Percentiles rank a stretch among this genome's conserved stretches.
These are phyloP conservation scores for Aspergillus costaricaensis DNA, from an alignment of 2,329 filamentous ascomycete species.

Conservation along the genomic window DNA sequence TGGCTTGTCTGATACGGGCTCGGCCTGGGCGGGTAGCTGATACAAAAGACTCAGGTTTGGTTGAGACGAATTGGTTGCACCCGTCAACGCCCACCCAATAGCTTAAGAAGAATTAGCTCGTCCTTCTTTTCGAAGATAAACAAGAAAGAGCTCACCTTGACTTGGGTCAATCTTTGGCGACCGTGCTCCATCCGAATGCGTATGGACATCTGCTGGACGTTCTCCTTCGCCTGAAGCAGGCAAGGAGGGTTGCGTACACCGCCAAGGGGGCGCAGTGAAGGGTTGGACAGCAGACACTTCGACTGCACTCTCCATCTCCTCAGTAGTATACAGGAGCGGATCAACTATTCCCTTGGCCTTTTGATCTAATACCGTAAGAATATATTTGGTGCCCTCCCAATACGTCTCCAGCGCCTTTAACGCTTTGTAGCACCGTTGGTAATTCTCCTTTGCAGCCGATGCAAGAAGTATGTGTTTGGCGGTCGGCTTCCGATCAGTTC, in stretches of 20 bases:
- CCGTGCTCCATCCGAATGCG: constrained; percentile 34
- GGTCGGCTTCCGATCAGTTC: constrained; percentile 36
- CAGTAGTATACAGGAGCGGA: constrained; percentile 63
- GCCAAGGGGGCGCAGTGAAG: constrained; percentile 56
- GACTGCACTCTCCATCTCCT: constrained; percentile 75
- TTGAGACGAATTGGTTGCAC: constrained; percentile 80
- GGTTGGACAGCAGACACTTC: constrained; percentile 56
- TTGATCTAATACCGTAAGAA: constrained; percentile 81
- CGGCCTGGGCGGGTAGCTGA: constrained; percentile 53
- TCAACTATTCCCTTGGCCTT: constrained; percentile 86
- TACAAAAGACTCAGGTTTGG: constrained; percentile 83
- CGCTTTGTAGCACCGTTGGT: constrained; percentile 82
- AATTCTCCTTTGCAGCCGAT: constrained; percentile 81
- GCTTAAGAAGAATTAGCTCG: constrained; percentile 49
- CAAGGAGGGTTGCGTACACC: constrained; percentile 37
- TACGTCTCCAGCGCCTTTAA: constrained; percentile 78
- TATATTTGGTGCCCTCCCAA: constrained; percentile 86
- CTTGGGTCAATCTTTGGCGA: constrained; percentile 54
- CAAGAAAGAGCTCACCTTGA: constrained; percentile 48
- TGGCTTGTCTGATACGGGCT: constrained; percentile 28
- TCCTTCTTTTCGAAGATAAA: background rate
- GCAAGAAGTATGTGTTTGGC: constrained; percentile 74
- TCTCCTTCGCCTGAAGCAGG: constrained; percentile 29
- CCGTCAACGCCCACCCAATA: constrained; percentile 85
- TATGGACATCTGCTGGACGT: constrained; percentile 25